Evolutionary conservation across 73 alveolate genomes (phyloP).

Genomic region (Stentor coeruleus): DNA sequence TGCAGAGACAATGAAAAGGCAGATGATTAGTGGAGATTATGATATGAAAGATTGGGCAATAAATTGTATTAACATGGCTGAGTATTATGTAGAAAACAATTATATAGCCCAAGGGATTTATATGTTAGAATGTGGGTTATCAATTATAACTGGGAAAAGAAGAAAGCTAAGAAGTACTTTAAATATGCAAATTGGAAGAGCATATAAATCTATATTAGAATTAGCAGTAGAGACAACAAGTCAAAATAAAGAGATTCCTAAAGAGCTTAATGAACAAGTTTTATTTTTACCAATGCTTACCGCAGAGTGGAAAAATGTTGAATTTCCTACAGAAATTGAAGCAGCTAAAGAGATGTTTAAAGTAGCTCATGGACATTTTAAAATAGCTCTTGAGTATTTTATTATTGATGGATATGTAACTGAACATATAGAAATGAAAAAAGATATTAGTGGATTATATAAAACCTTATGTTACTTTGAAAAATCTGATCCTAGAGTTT

Average conservation of each 20-base stretch:
- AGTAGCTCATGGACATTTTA: slow-evolving; percentile 85
- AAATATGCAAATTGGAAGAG: slow-evolving; percentile 86
- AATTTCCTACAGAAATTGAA: slow-evolving; percentile 71
- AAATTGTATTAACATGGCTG: slow-evolving; percentile 90
- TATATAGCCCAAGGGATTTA: slow-evolving; percentile 91
- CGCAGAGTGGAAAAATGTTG: slow-evolving; percentile 37
- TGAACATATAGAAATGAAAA: slow-evolving; percentile 84
- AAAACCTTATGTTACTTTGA: slow-evolving; percentile 76
- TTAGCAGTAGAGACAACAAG: slow-evolving; percentile 56
- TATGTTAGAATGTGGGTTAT: slow-evolving; percentile 81
- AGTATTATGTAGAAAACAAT: slow-evolving; percentile 83
- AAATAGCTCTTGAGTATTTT: slow-evolving; percentile 80
- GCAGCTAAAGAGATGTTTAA: slow-evolving; percentile 87
- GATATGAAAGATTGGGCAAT: slow-evolving; percentile 91
- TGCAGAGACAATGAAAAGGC: slow-evolving; percentile 89
- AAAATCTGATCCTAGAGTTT: slow-evolving; percentile 58
- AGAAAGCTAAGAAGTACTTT: slow-evolving; percentile 79
- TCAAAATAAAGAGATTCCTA: slow-evolving; percentile 40
- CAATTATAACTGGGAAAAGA: slow-evolving; percentile 78
- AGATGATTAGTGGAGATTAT: slow-evolving; percentile 80
- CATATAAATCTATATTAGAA: slow-evolving; percentile 68
- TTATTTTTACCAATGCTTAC: slow-evolving; percentile 48
- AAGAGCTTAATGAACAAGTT: slow-evolving; percentile 38
- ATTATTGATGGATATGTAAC: slow-evolving; percentile 85
- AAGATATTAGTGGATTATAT: slow-evolving; percentile 78